Conservation (phyloP, 1,284 basidiomycete genomes). For the Grifola frondosa region DNA sequence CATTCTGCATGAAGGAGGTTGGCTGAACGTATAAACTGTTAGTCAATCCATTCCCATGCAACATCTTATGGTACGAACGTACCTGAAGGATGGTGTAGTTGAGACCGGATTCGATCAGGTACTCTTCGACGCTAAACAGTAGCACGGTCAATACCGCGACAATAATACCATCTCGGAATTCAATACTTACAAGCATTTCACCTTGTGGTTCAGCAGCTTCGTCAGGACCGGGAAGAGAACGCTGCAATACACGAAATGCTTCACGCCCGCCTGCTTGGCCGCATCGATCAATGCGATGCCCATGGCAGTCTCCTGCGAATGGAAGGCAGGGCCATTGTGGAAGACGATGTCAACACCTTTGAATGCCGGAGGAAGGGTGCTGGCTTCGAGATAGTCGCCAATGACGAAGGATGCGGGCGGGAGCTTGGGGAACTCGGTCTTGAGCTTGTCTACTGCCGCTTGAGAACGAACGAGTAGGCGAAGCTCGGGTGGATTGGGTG, state of each 20-base stretch:
- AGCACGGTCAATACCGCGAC: too few species aligned
- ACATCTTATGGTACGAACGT: neutral
- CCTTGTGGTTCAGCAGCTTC: conserved; percentile 34
- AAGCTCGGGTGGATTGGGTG: conserved; percentile 15
- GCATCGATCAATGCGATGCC: conserved; percentile 40
- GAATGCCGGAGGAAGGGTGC: conserved; percentile 27
- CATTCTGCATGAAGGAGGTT: conserved; percentile 35
- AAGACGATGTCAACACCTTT: conserved; percentile 29
- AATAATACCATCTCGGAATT: too few species aligned
- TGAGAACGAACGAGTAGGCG: conserved; percentile 30
- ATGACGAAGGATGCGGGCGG: conserved; percentile 24
- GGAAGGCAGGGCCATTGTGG: conserved; percentile 32
- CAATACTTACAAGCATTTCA: conserved; percentile 29
- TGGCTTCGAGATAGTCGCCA: conserved; percentile 31
- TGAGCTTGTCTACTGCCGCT: conserved; percentile 17
- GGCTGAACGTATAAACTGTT: too few species aligned
- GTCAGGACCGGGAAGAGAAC: conserved; percentile 33
- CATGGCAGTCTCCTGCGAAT: conserved; percentile 31
- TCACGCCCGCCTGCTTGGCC: conserved; percentile 33
- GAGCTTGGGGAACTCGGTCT: conserved; percentile 16
- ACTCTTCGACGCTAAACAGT: conserved; percentile 31
- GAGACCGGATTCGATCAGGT: conserved; percentile 34
- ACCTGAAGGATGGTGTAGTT: conserved; percentile 36
- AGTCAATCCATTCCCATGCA: neutral
- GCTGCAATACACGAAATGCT: conserved; percentile 41